Base-by-base conservation (phyloP, 1,139 yeast genomes). In the Groenewaldozyma sp. region DNA sequence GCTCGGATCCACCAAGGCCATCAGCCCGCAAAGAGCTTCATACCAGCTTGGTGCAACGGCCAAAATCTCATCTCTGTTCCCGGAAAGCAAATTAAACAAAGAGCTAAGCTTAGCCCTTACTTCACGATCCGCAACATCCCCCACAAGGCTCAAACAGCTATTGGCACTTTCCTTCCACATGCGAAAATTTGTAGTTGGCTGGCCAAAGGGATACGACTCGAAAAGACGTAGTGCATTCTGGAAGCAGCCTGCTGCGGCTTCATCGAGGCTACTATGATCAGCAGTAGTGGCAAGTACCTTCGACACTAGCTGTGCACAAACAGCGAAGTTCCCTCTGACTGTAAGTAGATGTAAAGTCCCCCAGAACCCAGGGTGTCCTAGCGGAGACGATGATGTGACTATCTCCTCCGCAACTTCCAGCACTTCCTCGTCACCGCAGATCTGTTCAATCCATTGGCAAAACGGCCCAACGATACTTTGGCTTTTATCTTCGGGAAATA, bases 291-390 rank as follows among this genome's bases (percentile, higher is more conserved):
- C 11, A 7, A 22, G 11, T 7, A 22, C 26, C 11, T 22, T 22
- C 26, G 4, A 4, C 11, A 29, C 9, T 29, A 29, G 10, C 22
- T 29, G 13, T 4, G 39, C 45, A 9, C 50, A 59, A 1, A 83
- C 79, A 44, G 75, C 78, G 1, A 78, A 70, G 36, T 78, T 60
- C 0, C 94, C 94, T 54, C 94, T 68, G 3, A 74, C 53, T 1
- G 80, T 54, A 34, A 79, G 57, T 49, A 74, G 79, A 41, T 73
- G 69, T 28, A 83, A 46, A 42, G 76, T 71, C 24, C 66, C 70
- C 93, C 93, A 84, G 52, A 81, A 83, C 31, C 62, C 63, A 1
- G 74, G 70, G 48, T 74, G 82, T 34, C 62, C 57, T 48, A 69
- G 76, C 2, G 82, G 78, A 32, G 61, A 21, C 5, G 10, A 16